Percentiles rank a stretch among this genome's conserved stretches.
Conservation (phyloP, 768 basidiomycete species). For the Galerina marginata region DNA sequence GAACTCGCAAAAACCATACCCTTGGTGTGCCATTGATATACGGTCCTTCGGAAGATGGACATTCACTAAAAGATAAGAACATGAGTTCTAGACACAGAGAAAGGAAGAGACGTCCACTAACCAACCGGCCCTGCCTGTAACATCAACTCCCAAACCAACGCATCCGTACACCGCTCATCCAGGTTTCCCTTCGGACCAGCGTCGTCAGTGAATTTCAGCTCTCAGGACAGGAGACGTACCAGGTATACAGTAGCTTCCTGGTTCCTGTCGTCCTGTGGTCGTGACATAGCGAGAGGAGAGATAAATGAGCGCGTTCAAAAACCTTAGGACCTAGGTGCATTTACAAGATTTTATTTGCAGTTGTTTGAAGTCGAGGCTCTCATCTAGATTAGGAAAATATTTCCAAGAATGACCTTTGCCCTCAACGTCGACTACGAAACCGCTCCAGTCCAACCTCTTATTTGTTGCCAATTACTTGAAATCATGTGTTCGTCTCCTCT, state of each 20-base stretch:
- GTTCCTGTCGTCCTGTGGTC: slow-evolving; percentile 87
- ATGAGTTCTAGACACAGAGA: neutral
- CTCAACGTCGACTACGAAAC: neutral
- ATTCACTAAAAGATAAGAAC: slow-evolving; percentile 65
- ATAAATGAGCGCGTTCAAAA: neutral
- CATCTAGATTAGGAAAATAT: slow-evolving; percentile 14
- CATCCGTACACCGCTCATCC: slow-evolving; percentile 93
- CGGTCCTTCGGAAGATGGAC: slow-evolving; percentile 98
- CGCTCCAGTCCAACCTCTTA: neutral
- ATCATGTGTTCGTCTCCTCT: neutral
- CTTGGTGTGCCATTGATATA: slow-evolving; percentile 97
- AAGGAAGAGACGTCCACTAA: slow-evolving; percentile 44
- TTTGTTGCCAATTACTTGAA: neutral
- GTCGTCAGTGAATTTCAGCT: slow-evolving; percentile 2
- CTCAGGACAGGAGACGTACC: slow-evolving; percentile 41
- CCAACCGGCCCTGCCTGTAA: slow-evolving; percentile 98
- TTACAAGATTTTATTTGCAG: slow-evolving; percentile 9
- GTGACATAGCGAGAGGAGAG: slow-evolving; percentile 49
- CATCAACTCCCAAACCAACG: slow-evolving; percentile 98
- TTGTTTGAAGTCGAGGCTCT: slow-evolving; percentile 3
- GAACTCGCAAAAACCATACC: slow-evolving; percentile 99
- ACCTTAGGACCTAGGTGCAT: neutral
- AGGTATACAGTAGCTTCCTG: slow-evolving; percentile 92
- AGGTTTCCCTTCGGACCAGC: slow-evolving; percentile 78
- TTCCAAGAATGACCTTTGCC: slow-evolving; percentile 7